Evolutionary conservation across 2,329 filamentous ascomycete species (phyloP).

Genomic region (Fusarium oligoseptatum): DNA sequence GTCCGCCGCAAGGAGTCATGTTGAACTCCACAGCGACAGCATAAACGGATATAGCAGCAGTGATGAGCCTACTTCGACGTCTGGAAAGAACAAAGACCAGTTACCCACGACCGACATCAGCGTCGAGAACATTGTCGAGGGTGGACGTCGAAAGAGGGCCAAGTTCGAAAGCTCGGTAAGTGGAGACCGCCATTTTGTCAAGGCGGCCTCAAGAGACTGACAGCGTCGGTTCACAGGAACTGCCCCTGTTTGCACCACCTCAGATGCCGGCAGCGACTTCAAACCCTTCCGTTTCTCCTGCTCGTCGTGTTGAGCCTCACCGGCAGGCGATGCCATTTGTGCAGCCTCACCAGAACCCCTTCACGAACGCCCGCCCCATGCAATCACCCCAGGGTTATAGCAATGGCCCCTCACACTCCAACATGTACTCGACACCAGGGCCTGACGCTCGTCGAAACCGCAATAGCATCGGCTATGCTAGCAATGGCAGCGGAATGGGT

Average conservation of each 20-base stretch:
- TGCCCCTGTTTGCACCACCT: conserved; percentile 93
- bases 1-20: conserved; percentile 57
- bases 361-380: conserved; percentile 80
- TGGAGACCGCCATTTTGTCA: conserved; percentile 42
- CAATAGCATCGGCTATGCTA: conserved; percentile 70
- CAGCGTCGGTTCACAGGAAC: conserved; percentile 73
- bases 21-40: conserved; percentile 75
- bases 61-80: conserved; percentile 81
- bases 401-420: conserved; percentile 61
- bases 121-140: conserved; percentile 97
- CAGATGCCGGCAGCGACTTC: conserved; percentile 95
- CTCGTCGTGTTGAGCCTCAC: conserved; percentile 81
- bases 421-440: conserved; percentile 73
- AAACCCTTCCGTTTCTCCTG: conserved; percentile 96
- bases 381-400: conserved; percentile 86
- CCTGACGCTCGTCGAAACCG: conserved; percentile 75
- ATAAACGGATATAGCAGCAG: conserved; percentile 87
- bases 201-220: conserved; percentile 43
- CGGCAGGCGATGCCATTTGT: conserved; percentile 81
- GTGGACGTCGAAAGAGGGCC: conserved; percentile 92
- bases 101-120: conserved; percentile 97
- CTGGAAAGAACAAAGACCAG: conserved; percentile 83
- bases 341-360: conserved; percentile 82
- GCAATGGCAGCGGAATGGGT: conserved; percentile 58
- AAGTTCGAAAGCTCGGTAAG: conserved; percentile 98